Conservation (phyloP, 1,139 yeast species). For the Arxiozyma bovina region DNA sequence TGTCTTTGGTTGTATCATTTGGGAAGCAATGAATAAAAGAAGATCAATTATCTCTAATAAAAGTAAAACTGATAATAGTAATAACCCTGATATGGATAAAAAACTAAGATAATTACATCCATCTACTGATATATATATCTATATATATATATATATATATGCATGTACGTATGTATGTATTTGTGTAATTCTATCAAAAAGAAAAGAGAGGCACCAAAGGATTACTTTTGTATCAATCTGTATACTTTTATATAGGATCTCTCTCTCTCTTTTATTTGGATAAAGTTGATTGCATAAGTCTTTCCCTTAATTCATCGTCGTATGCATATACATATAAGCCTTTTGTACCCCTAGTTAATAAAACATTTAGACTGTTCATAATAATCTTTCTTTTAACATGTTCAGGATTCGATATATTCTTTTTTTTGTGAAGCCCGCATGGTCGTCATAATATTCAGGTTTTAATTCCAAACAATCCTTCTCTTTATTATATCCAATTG, state of each 20-base stretch:
- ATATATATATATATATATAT: not conserved
- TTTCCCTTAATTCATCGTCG: conserved; percentile 32
- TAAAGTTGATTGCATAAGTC: conserved; percentile 17
- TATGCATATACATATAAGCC: conserved; percentile 36
- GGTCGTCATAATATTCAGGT: conserved; percentile 35
- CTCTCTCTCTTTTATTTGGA: not conserved
- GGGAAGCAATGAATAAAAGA: conserved; percentile 50
- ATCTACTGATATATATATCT: too few species aligned
- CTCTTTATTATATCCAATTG: conserved; percentile 32
- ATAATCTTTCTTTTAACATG: conserved; percentile 33
- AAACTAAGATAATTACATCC: not conserved
- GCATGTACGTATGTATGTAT: not conserved
- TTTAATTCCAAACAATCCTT: conserved; percentile 30
- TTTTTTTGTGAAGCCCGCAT: conserved; percentile 37
- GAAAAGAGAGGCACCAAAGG: too few species aligned
- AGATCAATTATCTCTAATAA: not conserved
- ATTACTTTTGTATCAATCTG: not conserved
- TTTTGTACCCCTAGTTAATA: conserved; percentile 36
- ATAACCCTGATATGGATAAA: not conserved
- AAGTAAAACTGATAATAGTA: not conserved
- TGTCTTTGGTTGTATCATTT: conserved; percentile 75
- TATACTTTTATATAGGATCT: not conserved
- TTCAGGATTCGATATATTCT: conserved; percentile 31
- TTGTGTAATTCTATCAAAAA: not conserved
- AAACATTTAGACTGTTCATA: conserved; percentile 36